These are phyloP conservation scores for Parascedosporium putredinis DNA, from an alignment of 2,329 filamentous ascomycete genomes.

Conservation along the genomic window DNA sequence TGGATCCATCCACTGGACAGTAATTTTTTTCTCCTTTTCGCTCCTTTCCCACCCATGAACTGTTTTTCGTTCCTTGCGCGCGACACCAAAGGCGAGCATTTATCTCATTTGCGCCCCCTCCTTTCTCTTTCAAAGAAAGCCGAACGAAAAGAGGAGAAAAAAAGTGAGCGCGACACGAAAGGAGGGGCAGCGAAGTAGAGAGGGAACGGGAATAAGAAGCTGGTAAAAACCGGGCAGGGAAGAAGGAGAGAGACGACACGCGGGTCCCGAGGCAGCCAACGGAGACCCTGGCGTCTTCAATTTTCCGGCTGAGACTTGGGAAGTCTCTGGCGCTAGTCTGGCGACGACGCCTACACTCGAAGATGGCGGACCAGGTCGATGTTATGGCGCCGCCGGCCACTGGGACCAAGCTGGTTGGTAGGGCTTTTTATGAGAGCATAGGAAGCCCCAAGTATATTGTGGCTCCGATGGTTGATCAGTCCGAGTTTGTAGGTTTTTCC, in stretches of 20 bases:
- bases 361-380: constrained; percentile 1
- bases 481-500: constrained; percentile 68
- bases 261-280: too few relatives aligned
- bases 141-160: too few relatives aligned
- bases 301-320: background rate
- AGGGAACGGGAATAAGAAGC: background rate
- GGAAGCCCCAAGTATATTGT: constrained; percentile 84
- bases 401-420: constrained; percentile 61
- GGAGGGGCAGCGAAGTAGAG: too few relatives aligned
- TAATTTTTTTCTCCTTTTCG: constrained; percentile 20
- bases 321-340: constrained; percentile 12
- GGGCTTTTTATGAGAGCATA: constrained; percentile 90
- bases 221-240: background rate
- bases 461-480: constrained; percentile 97
- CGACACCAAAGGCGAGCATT: background rate
- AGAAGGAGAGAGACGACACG: background rate
- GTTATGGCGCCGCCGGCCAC: background rate
- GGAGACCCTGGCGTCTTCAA: background rate
- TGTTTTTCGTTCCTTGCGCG: background rate
- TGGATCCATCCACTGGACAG: too few relatives aligned
- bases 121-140: background rate
- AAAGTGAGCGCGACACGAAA: too few relatives aligned
- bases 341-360: constrained; percentile 15
- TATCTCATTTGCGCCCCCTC: background rate
- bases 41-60: constrained; percentile 32